Conservation (phyloP, 257 asterid genomes). For the Solanum etuberosum region DNA sequence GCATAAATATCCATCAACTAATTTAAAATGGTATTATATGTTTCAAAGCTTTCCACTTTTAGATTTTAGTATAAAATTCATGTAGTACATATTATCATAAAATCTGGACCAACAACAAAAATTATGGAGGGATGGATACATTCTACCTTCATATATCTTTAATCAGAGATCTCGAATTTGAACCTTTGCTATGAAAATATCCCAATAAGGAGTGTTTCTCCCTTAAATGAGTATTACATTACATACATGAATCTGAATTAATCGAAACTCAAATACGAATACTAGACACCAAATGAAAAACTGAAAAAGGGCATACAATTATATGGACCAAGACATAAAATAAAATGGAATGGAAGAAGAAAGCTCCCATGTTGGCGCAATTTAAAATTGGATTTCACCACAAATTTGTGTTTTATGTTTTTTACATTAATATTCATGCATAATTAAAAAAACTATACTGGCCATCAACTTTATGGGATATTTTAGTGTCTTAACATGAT, state of each 20-base stretch:
- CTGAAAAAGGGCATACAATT: not conserved
- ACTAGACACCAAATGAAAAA: not conserved
- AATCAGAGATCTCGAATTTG: fast-evolving
- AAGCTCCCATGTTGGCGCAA: not conserved
- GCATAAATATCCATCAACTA: not conserved
- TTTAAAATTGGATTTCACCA: not conserved
- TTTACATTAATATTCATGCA: not conserved
- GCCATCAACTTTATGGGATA: not conserved
- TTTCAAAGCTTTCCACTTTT: not conserved
- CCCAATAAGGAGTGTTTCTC: fast-evolving
- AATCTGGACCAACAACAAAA: not conserved
- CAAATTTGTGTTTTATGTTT: not conserved
- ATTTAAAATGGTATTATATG: not conserved
- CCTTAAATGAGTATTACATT: not conserved
- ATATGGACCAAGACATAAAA: not conserved
- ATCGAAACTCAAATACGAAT: not conserved
- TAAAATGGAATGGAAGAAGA: not conserved
- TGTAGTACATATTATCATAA: not conserved
- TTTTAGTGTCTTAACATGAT: not conserved
- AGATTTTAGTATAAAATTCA: not conserved
- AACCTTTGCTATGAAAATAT: not conserved
- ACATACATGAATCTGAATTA: not conserved
- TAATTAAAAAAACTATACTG: not conserved
- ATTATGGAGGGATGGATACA: not conserved
- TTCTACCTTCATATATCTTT: not conserved